Evolutionary conservation across 345 rosid genomes (phyloP), one percentile per base, ranked within the genome.

Genomic region (Garcia nutans): DNA sequence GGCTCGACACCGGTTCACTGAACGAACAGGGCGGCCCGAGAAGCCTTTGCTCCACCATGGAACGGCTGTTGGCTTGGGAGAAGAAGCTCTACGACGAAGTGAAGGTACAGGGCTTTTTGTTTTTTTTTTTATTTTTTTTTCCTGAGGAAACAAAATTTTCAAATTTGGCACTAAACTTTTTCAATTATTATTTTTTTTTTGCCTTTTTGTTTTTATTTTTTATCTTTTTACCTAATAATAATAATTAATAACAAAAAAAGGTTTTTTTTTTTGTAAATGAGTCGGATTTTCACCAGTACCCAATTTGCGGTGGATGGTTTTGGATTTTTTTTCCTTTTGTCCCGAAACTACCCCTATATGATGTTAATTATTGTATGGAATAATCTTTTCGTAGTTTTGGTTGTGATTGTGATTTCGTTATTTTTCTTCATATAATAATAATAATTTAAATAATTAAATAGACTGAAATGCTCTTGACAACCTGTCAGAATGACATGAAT

Each of bases 1-100:
- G 86, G 80, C 85, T 96, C 6, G 97, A 96, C 72, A 78, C 94
- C 4, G 80, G 86, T 41, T 80, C 90, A 10, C 79, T 95, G 12
- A 86, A 78, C 71, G 89, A 84, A 79, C 79, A 90, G 16, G 92
- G 89, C 8, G 90, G 92, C 41, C 83, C 85, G 1, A 93, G 82
- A 84, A 92, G 99, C 72, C 97, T 96, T 50, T 89, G 91, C 79
- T 89, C 97, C 52, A 92, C 95, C 58, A 69, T 93, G 70, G 99
- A 96, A 65, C 89, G 95, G 56, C 91, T 96, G 73, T 87, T 90
- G 86, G 99, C 98, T 62, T 93, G 99, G 99, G 99, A 93, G 87
- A 92, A 92, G 86, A 96, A 96, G 82, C 95, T 92, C 31, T 96
- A 90, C 37, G 89, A 87, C 62, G 99, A 96, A 84, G 93, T 96